phyloP scores from a whole-genome alignment of 2,329 filamentous ascomycete species.

The Cyanodermella asteris region DNA sequence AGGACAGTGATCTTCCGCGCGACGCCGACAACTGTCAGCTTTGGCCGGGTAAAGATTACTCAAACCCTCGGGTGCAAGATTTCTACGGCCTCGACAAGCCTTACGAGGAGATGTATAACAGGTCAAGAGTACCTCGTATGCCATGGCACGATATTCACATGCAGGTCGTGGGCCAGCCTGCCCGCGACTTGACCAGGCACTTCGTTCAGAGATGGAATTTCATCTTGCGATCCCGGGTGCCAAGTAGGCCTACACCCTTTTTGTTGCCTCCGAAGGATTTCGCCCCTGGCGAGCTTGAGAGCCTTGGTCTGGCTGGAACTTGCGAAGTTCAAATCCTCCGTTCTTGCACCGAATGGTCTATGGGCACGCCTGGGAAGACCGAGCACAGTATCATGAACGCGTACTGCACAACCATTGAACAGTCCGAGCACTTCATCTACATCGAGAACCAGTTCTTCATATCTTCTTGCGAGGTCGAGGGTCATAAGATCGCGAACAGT shows the following conservation, averaged over 20 bases:
- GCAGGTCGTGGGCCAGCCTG: conserved; percentile 92
- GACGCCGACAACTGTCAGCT: conserved; percentile 89
- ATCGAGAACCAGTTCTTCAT: conserved; percentile 99
- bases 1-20: conserved; percentile 51
- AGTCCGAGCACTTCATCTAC: conserved; percentile 92
- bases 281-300: conserved; percentile 62
- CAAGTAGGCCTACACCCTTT: conserved; percentile 82
- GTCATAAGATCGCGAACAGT: conserved; percentile 69
- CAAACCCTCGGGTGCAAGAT: conserved; percentile 84
- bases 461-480: conserved; percentile 73
- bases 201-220: conserved; percentile 99
- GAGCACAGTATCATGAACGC: conserved; percentile 94
- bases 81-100: conserved; percentile 85
- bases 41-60: conserved; percentile 96
- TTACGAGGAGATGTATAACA: conserved; percentile 97
- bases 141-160: conserved; percentile 97
- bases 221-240: conserved; percentile 74
- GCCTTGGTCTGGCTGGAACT: conserved; percentile 71
- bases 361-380: conserved; percentile 60
- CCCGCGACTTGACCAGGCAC: conserved; percentile 78
- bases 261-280: conserved; percentile 85
- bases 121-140: conserved; percentile 74
- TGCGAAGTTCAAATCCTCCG: conserved; percentile 93
- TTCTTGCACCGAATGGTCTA: conserved; percentile 76
- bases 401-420: conserved; percentile 82